phyloP scores from a whole-genome alignment of 208 protist genomes.

The Trypanosoma mega region DNA sequence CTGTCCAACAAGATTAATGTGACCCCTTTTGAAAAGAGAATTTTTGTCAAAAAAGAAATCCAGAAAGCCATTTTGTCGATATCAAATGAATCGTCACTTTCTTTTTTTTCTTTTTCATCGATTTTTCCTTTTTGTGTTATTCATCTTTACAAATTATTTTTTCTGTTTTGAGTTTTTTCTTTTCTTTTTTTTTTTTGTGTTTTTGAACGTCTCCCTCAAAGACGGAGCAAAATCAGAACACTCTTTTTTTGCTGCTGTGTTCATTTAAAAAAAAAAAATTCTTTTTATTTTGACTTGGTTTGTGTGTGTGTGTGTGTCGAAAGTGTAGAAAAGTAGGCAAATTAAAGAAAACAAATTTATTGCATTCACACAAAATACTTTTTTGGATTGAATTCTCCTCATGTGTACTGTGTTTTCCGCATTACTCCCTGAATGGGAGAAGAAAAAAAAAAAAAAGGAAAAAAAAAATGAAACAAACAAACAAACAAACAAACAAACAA shows the following conservation, averaged over 20 bases:
- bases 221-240: background rate
- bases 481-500: no score
- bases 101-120: background rate
- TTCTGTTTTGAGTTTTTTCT: background rate
- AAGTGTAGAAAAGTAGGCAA: no score
- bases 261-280: background rate
- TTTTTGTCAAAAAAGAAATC: no score
- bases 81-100: no score
- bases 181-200: constrained; percentile 12
- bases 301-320: no score
- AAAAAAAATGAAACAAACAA: no score
- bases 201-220: constrained; percentile 1
- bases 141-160: background rate
- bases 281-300: background rate
- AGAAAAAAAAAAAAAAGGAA: constrained; percentile 2
- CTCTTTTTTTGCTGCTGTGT: background rate
- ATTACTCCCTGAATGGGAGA: background rate
- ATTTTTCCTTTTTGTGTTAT: background rate
- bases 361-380: no score
- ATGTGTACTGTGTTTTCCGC: constrained; percentile 14
- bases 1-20: no score
- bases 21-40: no score
- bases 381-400: background rate
- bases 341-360: no score
- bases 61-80: no score